Evolutionary conservation across 345 rosid genomes (phyloP).

Genomic region (Zanthoxylum bungeanum): DNA sequence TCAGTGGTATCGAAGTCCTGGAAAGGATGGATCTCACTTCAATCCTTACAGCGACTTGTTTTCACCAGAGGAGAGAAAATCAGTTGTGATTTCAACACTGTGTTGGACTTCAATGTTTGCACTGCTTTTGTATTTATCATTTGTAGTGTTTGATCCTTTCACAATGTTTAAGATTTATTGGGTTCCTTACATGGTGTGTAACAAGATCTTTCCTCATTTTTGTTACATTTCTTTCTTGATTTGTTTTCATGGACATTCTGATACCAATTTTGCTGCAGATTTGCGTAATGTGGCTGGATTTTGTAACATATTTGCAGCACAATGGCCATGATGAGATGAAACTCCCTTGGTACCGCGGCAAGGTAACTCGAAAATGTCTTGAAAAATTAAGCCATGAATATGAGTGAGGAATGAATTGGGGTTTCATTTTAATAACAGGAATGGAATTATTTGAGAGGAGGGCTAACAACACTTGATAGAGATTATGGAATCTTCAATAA

Average conservation of each 20-base stretch:
- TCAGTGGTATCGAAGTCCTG: constrained; percentile 94
- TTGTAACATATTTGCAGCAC: constrained; percentile 86
- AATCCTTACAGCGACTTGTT: constrained; percentile 73
- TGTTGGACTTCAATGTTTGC: constrained; percentile 64
- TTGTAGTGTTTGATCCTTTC: constrained; percentile 39
- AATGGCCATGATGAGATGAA: constrained; percentile 70
- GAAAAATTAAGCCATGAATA: background rate
- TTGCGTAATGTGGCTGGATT: constrained; percentile 81
- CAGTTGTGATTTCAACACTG: constrained; percentile 61
- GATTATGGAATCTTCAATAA: constrained; percentile 78
- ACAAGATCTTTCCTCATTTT: too few species aligned
- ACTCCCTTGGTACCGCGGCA: constrained; percentile 93
- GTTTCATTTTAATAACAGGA: constrained; percentile 51
- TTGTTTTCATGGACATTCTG: background rate
- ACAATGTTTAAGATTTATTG: constrained; percentile 60
- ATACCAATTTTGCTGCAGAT: too few species aligned
- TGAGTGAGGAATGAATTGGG: background rate
- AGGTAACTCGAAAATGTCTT: constrained; percentile 40
- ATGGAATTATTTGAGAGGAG: constrained; percentile 89
- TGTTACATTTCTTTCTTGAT: background rate
- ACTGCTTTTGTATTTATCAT: constrained; percentile 37
- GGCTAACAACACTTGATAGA: constrained; percentile 80
- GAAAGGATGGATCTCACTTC: constrained; percentile 92
- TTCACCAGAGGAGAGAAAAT: constrained; percentile 59
- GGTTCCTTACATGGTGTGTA: constrained; percentile 63